A percentile compares a stretch with the other conserved stretches of the same genome.
Evolutionary conservation across 208 protist species (phyloP).

Genomic region (Trypanosomatidae sp.): DNA sequence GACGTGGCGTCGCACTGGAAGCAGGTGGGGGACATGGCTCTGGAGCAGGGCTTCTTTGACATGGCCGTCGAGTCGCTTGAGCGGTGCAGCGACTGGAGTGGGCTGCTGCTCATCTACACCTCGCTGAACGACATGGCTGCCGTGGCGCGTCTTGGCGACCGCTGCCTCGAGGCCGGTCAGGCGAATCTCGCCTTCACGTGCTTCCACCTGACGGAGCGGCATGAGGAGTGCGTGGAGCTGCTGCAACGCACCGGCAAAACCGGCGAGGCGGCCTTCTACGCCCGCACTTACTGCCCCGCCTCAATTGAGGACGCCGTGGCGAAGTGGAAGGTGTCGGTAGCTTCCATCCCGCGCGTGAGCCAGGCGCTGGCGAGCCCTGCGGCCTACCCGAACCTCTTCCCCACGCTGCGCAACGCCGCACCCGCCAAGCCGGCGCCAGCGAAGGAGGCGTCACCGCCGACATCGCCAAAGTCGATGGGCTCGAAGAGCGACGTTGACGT

Average conservation of each 20-base stretch:
- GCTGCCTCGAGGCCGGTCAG: constrained; percentile 63
- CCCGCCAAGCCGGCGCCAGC: background rate
- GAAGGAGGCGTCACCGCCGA: background rate
- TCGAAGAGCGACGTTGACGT: background rate
- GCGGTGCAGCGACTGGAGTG: constrained; percentile 64
- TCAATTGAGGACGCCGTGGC: constrained; percentile 77
- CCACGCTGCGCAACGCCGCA: constrained; percentile 24
- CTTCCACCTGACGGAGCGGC: constrained; percentile 72
- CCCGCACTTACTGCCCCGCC: constrained; percentile 93
- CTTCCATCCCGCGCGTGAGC: constrained; percentile 64
- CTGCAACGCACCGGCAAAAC: constrained; percentile 77
- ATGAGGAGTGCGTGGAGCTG: constrained; percentile 88
- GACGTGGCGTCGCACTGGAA: constrained; percentile 91
- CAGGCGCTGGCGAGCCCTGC: constrained; percentile 93
- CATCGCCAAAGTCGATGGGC: background rate
- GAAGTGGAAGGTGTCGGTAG: constrained; percentile 90
- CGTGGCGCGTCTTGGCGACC: constrained; percentile 71
- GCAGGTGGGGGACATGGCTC: constrained; percentile 94
- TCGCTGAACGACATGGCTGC: constrained; percentile 64
- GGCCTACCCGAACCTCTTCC: constrained; percentile 96
- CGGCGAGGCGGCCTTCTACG: constrained; percentile 96
- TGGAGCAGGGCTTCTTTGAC: constrained; percentile 72
- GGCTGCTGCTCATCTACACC: constrained; percentile 82
- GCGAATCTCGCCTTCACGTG: constrained; percentile 95
- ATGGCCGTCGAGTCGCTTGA: constrained; percentile 76